phyloP scores from a whole-genome alignment of 2,329 filamentous ascomycete genomes.

The Aphanocladium album region DNA sequence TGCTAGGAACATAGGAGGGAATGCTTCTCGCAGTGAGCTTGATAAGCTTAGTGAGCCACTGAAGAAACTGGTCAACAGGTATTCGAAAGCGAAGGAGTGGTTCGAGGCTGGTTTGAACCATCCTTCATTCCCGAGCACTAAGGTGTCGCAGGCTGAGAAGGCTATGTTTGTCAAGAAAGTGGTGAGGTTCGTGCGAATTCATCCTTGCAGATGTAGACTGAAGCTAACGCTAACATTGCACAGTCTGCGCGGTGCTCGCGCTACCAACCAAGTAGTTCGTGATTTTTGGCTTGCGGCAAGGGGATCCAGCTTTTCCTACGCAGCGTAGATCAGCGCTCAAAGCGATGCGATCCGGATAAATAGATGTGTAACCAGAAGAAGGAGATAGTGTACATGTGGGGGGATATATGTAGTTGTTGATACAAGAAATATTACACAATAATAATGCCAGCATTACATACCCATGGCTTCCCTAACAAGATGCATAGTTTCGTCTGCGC shows the following conservation, averaged over 20 bases:
- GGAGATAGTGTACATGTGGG: neutral
- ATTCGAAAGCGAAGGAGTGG: constrained; percentile 55
- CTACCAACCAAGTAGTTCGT: constrained; percentile 62
- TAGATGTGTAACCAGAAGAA: neutral
- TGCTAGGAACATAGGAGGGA: constrained; percentile 62
- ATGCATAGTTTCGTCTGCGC: constrained; percentile 54
- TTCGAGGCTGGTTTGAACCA: constrained; percentile 55
- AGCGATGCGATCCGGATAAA: neutral
- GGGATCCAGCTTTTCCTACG: constrained; percentile 56
- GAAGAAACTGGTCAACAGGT: constrained; percentile 58
- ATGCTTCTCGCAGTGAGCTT: constrained; percentile 65
- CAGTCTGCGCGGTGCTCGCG: constrained; percentile 58
- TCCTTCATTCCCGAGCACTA: constrained; percentile 53
- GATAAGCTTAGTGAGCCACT: constrained; percentile 66
- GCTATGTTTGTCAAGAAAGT: constrained; percentile 61
- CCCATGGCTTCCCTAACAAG: constrained; percentile 49
- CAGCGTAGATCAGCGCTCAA: constrained; percentile 35
- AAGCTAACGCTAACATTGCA: neutral
- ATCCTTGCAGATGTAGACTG: neutral
- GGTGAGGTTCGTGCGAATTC: constrained; percentile 42
- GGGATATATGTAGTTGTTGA: neutral
- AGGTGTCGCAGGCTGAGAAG: constrained; percentile 56
- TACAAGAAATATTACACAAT: neutral
- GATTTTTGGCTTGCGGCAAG: constrained; percentile 70
- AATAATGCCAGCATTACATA: constrained; percentile 24